Percentiles rank a stretch among this genome's conserved stretches.
Conservation (phyloP, 768 basidiomycete genomes). For the Termitomyces sp. region DNA sequence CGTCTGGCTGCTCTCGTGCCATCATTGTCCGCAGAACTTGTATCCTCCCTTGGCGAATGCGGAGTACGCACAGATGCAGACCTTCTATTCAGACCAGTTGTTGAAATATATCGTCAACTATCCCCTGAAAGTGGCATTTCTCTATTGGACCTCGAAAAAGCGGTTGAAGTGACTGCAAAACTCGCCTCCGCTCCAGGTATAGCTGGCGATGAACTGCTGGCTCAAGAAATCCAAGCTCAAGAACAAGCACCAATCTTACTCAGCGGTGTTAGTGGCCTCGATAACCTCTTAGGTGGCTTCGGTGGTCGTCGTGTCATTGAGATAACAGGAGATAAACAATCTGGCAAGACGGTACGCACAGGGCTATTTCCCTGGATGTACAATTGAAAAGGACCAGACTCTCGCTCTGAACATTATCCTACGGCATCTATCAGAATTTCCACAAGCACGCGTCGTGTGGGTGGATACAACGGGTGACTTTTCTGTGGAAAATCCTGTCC, state of each 20-base stretch:
- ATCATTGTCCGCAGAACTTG: constrained; percentile 35
- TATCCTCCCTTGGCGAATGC: constrained; percentile 38
- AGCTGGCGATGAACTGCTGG: constrained; percentile 25
- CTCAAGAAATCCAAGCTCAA: constrained; percentile 14
- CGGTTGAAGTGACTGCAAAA: constrained; percentile 33
- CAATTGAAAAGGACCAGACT: constrained; percentile 32
- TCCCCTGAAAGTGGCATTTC: constrained; percentile 39
- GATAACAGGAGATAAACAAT: constrained; percentile 57
- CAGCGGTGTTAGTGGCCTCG: constrained; percentile 43
- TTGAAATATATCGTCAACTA: constrained; percentile 46
- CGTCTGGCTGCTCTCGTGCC: constrained; percentile 32
- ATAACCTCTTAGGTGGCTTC: constrained; percentile 46
- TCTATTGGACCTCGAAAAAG: constrained; percentile 40
- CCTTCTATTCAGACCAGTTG: constrained; percentile 43
- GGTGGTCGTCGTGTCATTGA: constrained; percentile 53
- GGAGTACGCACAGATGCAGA: constrained; percentile 55
- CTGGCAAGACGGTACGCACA: constrained; percentile 63
- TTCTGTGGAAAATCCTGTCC: constrained; percentile 39
- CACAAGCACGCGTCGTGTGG: constrained; percentile 49
- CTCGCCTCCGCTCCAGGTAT: constrained; percentile 38
- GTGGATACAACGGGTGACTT: constrained; percentile 71
- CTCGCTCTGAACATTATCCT: constrained; percentile 57
- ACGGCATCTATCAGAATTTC: constrained; percentile 37
- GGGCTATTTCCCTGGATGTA: not conserved
- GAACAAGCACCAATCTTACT: constrained; percentile 18